Conservation (phyloP, 257 asterid genomes). For the Striga asiatica region DNA sequence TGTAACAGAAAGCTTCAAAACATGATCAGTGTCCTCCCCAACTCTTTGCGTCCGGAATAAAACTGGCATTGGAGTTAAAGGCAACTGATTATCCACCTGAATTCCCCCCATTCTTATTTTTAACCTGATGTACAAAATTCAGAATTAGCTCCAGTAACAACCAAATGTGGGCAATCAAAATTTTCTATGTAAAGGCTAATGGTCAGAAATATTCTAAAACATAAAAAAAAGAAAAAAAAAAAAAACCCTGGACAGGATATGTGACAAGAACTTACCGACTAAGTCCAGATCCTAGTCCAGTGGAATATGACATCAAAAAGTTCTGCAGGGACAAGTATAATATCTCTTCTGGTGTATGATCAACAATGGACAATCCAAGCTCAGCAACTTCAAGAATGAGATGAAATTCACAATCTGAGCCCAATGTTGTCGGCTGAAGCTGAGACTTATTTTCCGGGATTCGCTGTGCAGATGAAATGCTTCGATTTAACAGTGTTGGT, state of each 20-base stretch:
- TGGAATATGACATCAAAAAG: constrained; percentile 79
- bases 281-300: constrained; percentile 90
- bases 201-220: background rate
- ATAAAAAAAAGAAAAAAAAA: background rate
- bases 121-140: constrained; percentile 41
- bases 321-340: constrained; percentile 67
- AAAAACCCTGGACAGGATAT: background rate
- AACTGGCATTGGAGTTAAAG: constrained; percentile 95
- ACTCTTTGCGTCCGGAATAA: constrained; percentile 84
- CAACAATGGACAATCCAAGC: constrained; percentile 88
- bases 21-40: constrained; percentile 75
- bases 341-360: constrained; percentile 99
- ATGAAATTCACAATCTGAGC: constrained; percentile 73
- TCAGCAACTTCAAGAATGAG: constrained; percentile 80
- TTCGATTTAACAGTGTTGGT: constrained; percentile 30
- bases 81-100: constrained; percentile 95
- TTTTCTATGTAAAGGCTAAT: background rate
- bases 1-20: constrained; percentile 82
- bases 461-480: constrained; percentile 35
- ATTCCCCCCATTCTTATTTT: constrained; percentile 83
- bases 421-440: constrained; percentile 36
- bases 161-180: constrained; percentile 9
- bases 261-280: constrained; percentile 54
- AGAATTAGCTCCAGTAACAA: constrained; percentile 18
- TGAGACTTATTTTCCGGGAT: constrained; percentile 33